These are phyloP conservation scores for Colletotrichum sp. DNA, from an alignment of 2,329 filamentous ascomycete genomes.

Conservation along the genomic window DNA sequence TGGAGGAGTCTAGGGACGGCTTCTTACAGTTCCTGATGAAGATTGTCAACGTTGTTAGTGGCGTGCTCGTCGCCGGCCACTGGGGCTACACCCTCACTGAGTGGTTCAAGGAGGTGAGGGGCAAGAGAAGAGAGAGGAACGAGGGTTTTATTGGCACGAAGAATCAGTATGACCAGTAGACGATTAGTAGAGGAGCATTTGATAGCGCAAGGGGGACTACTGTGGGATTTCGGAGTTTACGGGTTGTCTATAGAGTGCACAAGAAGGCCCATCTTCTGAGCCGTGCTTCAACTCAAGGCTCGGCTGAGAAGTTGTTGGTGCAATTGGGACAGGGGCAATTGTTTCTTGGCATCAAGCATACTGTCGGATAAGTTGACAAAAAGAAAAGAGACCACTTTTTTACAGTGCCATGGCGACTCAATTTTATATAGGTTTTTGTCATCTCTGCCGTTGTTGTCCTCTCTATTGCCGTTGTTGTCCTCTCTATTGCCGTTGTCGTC, in stretches of 20 bases:
- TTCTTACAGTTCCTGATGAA: constrained; percentile 79
- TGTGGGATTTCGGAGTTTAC: constrained; percentile 10
- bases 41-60: constrained; percentile 88
- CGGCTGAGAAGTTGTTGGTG: background rate
- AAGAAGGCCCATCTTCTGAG: background rate
- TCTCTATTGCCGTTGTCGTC: background rate
- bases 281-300: background rate
- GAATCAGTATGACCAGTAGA: constrained; percentile 19
- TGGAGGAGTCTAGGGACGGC: constrained; percentile 81
- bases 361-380: background rate
- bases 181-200: background rate
- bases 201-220: background rate
- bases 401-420: background rate
- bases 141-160: constrained; percentile 26
- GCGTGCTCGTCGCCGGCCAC: constrained; percentile 90
- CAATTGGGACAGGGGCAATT: background rate
- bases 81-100: constrained; percentile 90
- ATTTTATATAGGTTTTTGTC: no score
- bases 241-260: constrained; percentile 9
- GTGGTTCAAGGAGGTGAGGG: constrained; percentile 67
- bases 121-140: constrained; percentile 50
- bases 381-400: background rate
- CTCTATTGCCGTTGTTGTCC: background rate
- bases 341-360: background rate
- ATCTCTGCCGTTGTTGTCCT: background rate